Percentiles rank a stretch among this genome's conserved stretches.
phyloP scores from a whole-genome alignment of 2,329 filamentous ascomycete genomes.

The Colletotrichum australisinense region DNA sequence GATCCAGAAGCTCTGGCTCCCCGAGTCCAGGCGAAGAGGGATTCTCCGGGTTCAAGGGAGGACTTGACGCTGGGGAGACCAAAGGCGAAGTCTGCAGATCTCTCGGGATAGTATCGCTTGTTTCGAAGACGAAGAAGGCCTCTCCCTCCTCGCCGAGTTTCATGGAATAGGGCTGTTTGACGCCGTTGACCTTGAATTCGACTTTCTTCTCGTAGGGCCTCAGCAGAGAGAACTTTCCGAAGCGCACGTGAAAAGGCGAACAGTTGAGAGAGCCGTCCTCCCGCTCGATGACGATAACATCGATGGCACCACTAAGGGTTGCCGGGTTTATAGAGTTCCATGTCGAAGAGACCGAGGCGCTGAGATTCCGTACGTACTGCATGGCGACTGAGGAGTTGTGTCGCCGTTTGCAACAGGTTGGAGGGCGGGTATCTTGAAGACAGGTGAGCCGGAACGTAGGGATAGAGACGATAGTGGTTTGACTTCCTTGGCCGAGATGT shows the following conservation, averaged over 20 bases:
- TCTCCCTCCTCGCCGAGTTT: slow-evolving; percentile 97
- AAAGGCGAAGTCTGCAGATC: slow-evolving; percentile 94
- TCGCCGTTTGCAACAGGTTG: slow-evolving; percentile 5
- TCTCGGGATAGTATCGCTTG: slow-evolving; percentile 89
- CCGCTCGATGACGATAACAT: slow-evolving; percentile 98
- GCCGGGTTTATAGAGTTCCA: slow-evolving; percentile 99
- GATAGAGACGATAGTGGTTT: neutral
- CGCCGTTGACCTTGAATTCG: slow-evolving; percentile 94
- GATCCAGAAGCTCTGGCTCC: slow-evolving; percentile 77
- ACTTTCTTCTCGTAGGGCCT: slow-evolving; percentile 99
- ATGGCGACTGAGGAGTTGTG: slow-evolving; percentile 60
- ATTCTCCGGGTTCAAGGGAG: slow-evolving; percentile 68
- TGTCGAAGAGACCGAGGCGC: slow-evolving; percentile 95
- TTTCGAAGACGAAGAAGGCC: slow-evolving; percentile 99
- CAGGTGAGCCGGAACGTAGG: neutral
- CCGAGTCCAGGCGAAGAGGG: slow-evolving; percentile 60
- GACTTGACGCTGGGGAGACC: slow-evolving; percentile 89
- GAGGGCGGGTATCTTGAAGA: neutral
- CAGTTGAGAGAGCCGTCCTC: slow-evolving; percentile 91
- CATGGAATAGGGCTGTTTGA: slow-evolving; percentile 95
- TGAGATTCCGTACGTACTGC: slow-evolving; percentile 98
- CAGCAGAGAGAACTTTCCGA: slow-evolving; percentile 96
- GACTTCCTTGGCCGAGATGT: neutral
- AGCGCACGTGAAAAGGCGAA: slow-evolving; percentile 98
- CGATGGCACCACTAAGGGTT: slow-evolving; percentile 96